phyloP scores from a whole-genome alignment of 2,329 filamentous ascomycete genomes.

The Talaromyces rugulosus region DNA sequence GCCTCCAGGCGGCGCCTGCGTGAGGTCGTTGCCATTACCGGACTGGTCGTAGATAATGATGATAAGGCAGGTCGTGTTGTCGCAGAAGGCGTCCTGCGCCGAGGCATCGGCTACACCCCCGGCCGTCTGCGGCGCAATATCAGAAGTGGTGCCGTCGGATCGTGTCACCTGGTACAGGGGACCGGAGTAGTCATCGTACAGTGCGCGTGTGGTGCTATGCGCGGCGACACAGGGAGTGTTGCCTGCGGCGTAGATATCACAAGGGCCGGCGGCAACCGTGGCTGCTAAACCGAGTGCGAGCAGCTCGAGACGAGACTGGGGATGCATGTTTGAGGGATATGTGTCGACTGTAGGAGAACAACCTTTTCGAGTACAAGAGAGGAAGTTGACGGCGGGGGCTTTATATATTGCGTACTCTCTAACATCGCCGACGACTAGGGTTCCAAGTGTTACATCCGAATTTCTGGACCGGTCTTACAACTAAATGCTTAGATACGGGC shows the following conservation, averaged over 20 bases:
- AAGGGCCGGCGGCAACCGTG: slow-evolving; percentile 7
- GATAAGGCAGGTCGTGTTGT: slow-evolving; percentile 7
- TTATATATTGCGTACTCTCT: too few species aligned
- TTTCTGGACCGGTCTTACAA: too few species aligned
- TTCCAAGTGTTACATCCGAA: too few species aligned
- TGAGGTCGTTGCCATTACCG: slow-evolving; percentile 5
- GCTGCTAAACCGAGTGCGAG: slow-evolving; percentile 1
- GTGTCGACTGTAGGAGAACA: too few species aligned
- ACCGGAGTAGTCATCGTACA: slow-evolving; percentile 7
- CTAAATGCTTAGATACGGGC: too few species aligned
- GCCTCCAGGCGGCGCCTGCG: slow-evolving; percentile 6
- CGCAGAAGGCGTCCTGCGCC: slow-evolving; percentile 8
- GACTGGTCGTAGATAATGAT: slow-evolving; percentile 8
- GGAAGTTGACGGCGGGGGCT: too few species aligned
- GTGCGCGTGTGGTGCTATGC: slow-evolving; percentile 8
- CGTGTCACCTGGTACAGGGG: slow-evolving; percentile 8
- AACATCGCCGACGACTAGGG: too few species aligned
- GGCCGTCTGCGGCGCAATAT: slow-evolving; percentile 3
- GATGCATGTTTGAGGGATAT: neutral
- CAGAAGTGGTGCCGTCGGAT: slow-evolving; percentile 3
- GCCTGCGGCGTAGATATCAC: slow-evolving; percentile 8
- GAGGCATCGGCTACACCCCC: slow-evolving; percentile 5
- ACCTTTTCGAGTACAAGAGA: too few species aligned
- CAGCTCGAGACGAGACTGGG: neutral
- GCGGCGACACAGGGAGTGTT: slow-evolving; percentile 9